These are phyloP conservation scores for Pelargonium australe DNA, from an alignment of 441 rosid genomes.

Conservation along the genomic window DNA sequence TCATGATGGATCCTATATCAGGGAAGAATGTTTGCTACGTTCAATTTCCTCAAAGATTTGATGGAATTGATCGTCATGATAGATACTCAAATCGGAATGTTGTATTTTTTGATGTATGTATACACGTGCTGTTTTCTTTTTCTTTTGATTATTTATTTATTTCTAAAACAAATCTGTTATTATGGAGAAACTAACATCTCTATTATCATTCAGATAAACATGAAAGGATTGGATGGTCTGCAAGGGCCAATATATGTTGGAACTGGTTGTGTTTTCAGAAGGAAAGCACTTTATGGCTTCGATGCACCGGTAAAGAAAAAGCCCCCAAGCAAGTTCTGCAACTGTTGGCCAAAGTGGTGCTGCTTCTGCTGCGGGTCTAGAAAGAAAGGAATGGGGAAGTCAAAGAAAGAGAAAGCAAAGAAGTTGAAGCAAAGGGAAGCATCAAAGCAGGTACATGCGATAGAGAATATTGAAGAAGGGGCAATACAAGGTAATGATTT, in stretches of 20 bases:
- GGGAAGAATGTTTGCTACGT: conserved; percentile 88
- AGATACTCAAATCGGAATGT: conserved; percentile 87
- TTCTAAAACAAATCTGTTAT: not conserved
- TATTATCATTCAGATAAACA: conserved; percentile 58
- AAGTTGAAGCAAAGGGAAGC: conserved; percentile 38
- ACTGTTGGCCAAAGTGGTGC: conserved; percentile 92
- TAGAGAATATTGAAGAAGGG: conserved; percentile 78
- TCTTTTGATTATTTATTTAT: not conserved
- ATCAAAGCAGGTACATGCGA: conserved; percentile 68
- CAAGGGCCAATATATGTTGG: conserved; percentile 98
- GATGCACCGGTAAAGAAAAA: conserved; percentile 84
- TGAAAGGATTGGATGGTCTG: conserved; percentile 94
- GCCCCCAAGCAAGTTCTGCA: conserved; percentile 71
- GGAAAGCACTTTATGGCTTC: conserved; percentile 85
- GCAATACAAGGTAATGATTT: conserved; percentile 46
- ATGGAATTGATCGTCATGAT: conserved; percentile 83
- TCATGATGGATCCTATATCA: conserved; percentile 89
- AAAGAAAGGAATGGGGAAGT: conserved; percentile 49
- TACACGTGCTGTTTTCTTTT: not conserved
- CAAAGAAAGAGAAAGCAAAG: conserved; percentile 45
- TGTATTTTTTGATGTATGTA: conserved; percentile 87
- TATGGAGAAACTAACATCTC: not conserved
- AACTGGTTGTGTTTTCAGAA: conserved; percentile 92
- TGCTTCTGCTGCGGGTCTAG: conserved; percentile 49
- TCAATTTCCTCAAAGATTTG: conserved; percentile 94